phyloP scores from a whole-genome alignment of 805 yeast genomes.

The Komagataella kurtzmanii region DNA sequence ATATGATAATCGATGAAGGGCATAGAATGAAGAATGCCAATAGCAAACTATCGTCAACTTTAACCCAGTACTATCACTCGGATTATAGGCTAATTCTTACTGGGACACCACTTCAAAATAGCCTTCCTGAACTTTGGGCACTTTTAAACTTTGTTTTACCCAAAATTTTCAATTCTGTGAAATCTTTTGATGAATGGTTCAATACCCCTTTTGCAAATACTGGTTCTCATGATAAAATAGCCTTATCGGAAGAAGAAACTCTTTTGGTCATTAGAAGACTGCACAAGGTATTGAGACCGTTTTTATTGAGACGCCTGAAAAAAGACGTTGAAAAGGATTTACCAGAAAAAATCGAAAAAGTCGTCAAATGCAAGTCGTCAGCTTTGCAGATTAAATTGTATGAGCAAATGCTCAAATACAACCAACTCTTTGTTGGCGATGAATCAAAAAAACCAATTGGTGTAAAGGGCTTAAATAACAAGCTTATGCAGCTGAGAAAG shows the following conservation, averaged over 20 bases:
- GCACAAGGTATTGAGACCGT: constrained; percentile 78
- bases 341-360: constrained; percentile 77
- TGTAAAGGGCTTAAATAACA: constrained; percentile 66
- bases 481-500: constrained; percentile 75
- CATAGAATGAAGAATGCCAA: constrained; percentile 77
- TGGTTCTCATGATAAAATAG: constrained; percentile 71
- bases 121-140: constrained; percentile 80
- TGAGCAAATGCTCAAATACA: constrained; percentile 68
- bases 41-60: constrained; percentile 60
- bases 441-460: constrained; percentile 52
- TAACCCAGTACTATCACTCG: constrained; percentile 59
- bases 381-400: constrained; percentile 59
- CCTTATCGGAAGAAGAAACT: constrained; percentile 76
- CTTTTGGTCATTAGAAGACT: constrained; percentile 71
- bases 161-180: constrained; percentile 72
- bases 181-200: constrained; percentile 83
- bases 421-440: constrained; percentile 45
- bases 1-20: constrained; percentile 87
- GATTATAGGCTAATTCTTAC: constrained; percentile 71
- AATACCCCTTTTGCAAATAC: constrained; percentile 82
- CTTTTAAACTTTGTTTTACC: constrained; percentile 72
- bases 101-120: constrained; percentile 82
- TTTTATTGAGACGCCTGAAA: constrained; percentile 70
- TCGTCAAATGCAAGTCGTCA: constrained; percentile 65
- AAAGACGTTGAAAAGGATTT: constrained; percentile 80